A percentile compares a stretch with the other conserved stretches of the same genome.
These are phyloP conservation scores for Botrytis hyacinthi DNA, from an alignment of 2,329 filamentous ascomycete species.

Conservation along the genomic window DNA sequence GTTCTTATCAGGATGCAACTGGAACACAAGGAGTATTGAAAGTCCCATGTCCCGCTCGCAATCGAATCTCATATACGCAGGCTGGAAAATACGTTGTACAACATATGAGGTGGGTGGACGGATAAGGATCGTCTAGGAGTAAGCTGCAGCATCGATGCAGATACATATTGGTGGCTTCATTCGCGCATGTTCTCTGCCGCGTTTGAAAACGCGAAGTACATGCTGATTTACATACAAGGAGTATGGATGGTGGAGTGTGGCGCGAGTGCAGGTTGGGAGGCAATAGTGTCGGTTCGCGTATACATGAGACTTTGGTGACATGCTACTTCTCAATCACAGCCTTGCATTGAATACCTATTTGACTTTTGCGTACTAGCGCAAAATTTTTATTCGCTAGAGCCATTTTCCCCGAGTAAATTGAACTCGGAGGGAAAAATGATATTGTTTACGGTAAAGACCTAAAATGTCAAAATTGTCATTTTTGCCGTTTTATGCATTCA, in stretches of 20 bases:
- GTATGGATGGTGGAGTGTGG: background rate
- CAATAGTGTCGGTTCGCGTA: background rate
- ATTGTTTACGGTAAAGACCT: background rate
- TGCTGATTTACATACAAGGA: background rate
- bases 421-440: background rate
- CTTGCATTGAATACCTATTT: background rate
- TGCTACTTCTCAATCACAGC: background rate
- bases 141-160: slow-evolving; percentile 5
- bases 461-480: background rate
- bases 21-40: background rate
- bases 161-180: background rate
- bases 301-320: background rate
- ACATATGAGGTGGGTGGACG: background rate
- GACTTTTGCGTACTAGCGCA: background rate
- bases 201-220: slow-evolving; percentile 9
- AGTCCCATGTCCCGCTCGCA: background rate
- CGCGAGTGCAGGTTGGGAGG: background rate
- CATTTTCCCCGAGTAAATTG: no score
- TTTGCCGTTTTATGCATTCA: background rate
- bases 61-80: background rate
- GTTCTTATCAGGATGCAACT: background rate
- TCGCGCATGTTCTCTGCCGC: background rate
- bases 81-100: background rate
- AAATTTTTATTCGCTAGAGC: background rate
- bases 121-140: background rate